Percentiles rank a stretch among this genome's conserved stretches.
Conservation (phyloP, 2,329 filamentous ascomycete species). For the Beauveria asiatica region DNA sequence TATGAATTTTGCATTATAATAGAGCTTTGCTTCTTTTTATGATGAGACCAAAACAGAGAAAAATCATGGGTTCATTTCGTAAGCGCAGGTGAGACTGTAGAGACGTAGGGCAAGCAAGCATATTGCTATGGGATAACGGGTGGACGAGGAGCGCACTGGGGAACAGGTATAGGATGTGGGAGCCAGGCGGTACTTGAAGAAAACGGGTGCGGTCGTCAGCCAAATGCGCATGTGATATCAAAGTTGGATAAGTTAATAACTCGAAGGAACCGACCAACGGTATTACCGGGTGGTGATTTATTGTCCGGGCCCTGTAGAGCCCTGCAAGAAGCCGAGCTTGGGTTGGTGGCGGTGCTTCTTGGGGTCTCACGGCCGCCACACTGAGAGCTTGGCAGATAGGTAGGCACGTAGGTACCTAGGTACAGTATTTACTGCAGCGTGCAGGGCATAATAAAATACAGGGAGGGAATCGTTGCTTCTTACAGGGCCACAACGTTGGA, state of each 20-base stretch:
- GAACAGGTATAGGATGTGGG: neutral
- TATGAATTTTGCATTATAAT: constrained; percentile 1
- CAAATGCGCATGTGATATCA: neutral
- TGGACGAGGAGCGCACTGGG: neutral
- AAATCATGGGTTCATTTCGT: neutral
- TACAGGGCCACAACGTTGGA: no score
- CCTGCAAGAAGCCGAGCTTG: neutral
- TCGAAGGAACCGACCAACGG: neutral
- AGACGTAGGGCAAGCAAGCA: neutral
- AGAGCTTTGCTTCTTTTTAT: neutral
- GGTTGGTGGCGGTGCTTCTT: neutral
- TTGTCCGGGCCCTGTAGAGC: neutral
- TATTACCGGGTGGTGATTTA: neutral
- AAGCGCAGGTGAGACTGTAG: neutral
- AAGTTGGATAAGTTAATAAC: neutral
- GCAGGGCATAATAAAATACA: no score
- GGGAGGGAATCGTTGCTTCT: no score
- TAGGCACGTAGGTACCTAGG: no score
- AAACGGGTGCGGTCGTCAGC: neutral
- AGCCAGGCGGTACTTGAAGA: neutral
- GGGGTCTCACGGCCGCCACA: no score
- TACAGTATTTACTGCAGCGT: no score
- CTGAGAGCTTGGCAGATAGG: no score
- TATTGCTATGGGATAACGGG: neutral
- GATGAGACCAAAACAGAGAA: neutral